phyloP scores from a whole-genome alignment of 2,329 filamentous ascomycete genomes.

The Dryadomyces sulphureus region DNA sequence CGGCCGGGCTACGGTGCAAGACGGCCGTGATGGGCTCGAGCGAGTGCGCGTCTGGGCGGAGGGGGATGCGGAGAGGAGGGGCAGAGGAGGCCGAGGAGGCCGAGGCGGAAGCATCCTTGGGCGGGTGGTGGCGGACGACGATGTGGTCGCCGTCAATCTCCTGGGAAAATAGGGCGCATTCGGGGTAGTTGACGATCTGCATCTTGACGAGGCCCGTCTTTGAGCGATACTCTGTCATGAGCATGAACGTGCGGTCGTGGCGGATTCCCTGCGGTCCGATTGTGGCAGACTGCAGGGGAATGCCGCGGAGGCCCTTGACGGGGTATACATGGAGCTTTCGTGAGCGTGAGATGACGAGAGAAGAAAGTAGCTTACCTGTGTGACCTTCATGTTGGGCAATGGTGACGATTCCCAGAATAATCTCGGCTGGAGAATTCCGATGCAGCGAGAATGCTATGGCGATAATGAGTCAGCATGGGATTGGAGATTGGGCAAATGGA shows the following conservation, averaged over 20 bases:
- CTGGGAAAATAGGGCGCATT: constrained; percentile 50
- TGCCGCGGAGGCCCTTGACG: constrained; percentile 55
- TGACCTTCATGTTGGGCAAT: background rate
- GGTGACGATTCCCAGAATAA: too few species aligned
- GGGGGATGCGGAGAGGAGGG: constrained; percentile 25
- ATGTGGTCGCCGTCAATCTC: constrained; percentile 27
- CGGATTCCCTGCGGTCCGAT: constrained; percentile 47
- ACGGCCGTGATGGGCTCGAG: constrained; percentile 35
- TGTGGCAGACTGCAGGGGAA: constrained; percentile 35
- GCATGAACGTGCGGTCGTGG: constrained; percentile 58
- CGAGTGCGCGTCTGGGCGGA: constrained; percentile 32
- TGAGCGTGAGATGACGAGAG: too few species aligned
- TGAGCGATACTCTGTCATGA: constrained; percentile 33
- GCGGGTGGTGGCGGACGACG: constrained; percentile 26
- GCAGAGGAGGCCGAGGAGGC: background rate
- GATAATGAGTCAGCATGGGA: too few species aligned
- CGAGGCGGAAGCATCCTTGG: too few species aligned
- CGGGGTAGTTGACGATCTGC: constrained; percentile 40
- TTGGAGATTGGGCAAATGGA: too few species aligned
- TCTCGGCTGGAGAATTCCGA: too few species aligned
- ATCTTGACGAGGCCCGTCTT: constrained; percentile 35
- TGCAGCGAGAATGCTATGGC: too few species aligned
- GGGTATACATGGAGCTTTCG: constrained; percentile 58
- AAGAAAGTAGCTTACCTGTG: background rate
- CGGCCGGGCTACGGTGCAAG: constrained; percentile 43